Conservation (phyloP, 139 green algal species). For the Microglena sp. region DNA sequence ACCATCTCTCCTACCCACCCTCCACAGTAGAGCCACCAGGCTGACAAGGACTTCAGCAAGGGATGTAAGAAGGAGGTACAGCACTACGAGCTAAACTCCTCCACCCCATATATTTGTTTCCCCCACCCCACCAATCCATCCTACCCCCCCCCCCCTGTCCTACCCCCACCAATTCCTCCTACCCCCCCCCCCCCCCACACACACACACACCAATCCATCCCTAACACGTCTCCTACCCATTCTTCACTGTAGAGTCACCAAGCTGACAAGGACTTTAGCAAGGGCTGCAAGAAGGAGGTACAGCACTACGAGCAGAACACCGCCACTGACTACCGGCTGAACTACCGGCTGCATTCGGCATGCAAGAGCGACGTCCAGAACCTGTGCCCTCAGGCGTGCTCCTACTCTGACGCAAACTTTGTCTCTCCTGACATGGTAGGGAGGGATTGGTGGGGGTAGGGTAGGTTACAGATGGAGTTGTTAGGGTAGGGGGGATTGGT, state of each 20-base stretch:
- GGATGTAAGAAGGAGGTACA: too few relatives aligned
- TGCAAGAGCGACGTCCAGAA: constrained; percentile 61
- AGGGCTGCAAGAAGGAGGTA: constrained; percentile 64
- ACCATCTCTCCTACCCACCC: neutral
- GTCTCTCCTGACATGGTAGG: too few relatives aligned
- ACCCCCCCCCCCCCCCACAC: too few relatives aligned
- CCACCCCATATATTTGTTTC: neutral
- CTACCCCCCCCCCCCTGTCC: neutral
- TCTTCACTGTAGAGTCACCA: constrained; percentile 59
- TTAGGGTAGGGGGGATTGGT: neutral
- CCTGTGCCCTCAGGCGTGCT: constrained; percentile 57
- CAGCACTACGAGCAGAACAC: constrained; percentile 45
- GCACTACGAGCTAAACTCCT: neutral
- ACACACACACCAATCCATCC: too few relatives aligned
- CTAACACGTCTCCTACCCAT: neutral
- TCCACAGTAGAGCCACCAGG: too few relatives aligned
- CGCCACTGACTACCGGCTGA: constrained; percentile 76
- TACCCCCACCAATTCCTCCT: too few relatives aligned
- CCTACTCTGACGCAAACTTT: too few relatives aligned
- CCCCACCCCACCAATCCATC: neutral
- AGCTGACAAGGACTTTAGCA: constrained; percentile 48
- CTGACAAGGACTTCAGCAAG: too few relatives aligned
- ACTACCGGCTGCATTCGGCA: constrained; percentile 62
- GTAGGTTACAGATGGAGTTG: too few relatives aligned
- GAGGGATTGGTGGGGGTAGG: too few relatives aligned